Percentiles rank a stretch among this genome's conserved stretches.
Evolutionary conservation across 257 asterid genomes (phyloP).

Genomic region (Prunella vulgaris): DNA sequence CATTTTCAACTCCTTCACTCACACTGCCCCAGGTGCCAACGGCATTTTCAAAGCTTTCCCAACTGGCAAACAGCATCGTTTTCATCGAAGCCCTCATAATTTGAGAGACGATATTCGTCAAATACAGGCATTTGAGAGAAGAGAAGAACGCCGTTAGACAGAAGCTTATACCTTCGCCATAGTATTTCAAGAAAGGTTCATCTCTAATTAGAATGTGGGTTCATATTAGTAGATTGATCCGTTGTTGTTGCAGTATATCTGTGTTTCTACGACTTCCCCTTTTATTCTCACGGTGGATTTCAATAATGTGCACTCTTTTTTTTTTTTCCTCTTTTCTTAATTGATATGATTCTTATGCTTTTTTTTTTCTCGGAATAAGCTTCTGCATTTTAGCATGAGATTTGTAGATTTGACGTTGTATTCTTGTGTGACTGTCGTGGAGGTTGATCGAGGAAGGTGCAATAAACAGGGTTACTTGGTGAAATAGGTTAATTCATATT

Average conservation of each 20-base stretch:
- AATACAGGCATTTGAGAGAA: neutral
- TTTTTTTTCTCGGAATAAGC: no score
- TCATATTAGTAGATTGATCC: conserved; percentile 25
- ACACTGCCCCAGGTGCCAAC: conserved; percentile 1
- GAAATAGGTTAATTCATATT: conserved; percentile 1
- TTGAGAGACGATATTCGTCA: neutral
- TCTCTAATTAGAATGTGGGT: conserved; percentile 22
- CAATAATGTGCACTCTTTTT: neutral
- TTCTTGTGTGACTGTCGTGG: neutral
- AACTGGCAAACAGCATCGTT: conserved; percentile 30
- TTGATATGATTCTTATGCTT: neutral
- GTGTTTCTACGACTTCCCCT: conserved; percentile 1
- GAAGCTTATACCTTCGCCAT: neutral
- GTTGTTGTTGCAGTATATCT: neutral
- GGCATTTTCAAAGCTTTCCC: conserved; percentile 49
- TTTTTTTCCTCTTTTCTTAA: neutral
- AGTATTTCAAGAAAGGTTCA: conserved; percentile 27
- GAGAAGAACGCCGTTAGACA: neutral
- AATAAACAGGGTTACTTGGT: neutral
- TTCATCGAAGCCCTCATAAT: conserved; percentile 43
- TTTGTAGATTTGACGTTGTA: conserved; percentile 6
- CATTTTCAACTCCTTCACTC: neutral
- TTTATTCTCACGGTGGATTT: neutral
- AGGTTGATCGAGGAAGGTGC: neutral
- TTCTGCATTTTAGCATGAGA: conserved; percentile 4